Evolutionary conservation across 2,329 filamentous ascomycete genomes (phyloP), one percentile per base, ranked within the genome.

Genomic region (Stachybotrys elegans): DNA sequence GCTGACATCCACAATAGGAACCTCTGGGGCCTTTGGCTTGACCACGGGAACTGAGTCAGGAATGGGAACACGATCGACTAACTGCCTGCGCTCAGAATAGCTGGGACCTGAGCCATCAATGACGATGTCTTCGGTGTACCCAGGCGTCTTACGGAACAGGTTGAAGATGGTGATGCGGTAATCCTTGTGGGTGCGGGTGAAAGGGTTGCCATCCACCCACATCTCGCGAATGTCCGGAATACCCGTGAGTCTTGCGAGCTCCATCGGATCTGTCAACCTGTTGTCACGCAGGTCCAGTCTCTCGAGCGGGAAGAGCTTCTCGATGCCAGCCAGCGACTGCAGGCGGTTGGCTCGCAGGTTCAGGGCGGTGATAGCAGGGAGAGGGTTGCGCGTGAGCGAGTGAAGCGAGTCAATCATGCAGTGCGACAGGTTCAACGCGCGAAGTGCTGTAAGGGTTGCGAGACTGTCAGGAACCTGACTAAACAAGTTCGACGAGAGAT

Each of bases 351-450:
- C 88, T 45, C 92, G 84, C 44, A 98, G 78, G 58, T 97, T 97
- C 45, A 98, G 73, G 2, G 91, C 91, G 2, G 88, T 94, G 50
- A 98, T 95, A 17, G 93, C 92, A 22, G 93, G 92, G 5, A 98
- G 75, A 12, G 93, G 89, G 57, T 86, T 93, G 50, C 86, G 83
- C 3, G 83, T 83, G 34, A 98, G 73, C 2, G 92, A 95, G 57
- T 94, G 87, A 44, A 98, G 74, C 14, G 90, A 93, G 55, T 92
- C 88, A 50, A 98, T 97, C 91, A 97, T 96, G 74, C 92, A 97
- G 57, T 95, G 87, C 4, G 92, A 95, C 21, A 98, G 75, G 57
- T 98, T 97, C 43, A 98, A 71, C 20, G 93, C 91, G 51, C 91
- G 83, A n/a, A 98, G 77, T 22, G 89, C 85, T 17, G 89, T 90